Evolutionary conservation across 257 asterid genomes (phyloP).

Genomic region (Eustoma russellianum): DNA sequence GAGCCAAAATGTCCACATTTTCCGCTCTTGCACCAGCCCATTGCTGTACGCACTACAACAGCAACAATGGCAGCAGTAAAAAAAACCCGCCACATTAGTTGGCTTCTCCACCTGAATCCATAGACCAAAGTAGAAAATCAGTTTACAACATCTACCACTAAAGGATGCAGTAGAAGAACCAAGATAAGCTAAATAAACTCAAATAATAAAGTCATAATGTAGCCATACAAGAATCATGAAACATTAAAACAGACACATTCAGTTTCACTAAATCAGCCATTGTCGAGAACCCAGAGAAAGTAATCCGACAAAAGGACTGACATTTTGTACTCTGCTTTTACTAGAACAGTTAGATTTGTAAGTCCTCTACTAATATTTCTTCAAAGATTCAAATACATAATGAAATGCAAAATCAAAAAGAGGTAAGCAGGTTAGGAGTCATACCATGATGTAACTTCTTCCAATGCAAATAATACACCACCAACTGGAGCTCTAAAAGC

Average conservation of each 20-base stretch:
- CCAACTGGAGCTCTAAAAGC: constrained; percentile 99
- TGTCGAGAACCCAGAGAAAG: neutral
- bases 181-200: neutral
- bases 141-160: neutral
- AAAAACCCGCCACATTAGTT: constrained; percentile 99
- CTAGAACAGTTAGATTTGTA: no score
- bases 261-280: neutral
- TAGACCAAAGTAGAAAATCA: constrained; percentile 2
- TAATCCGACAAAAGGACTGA: neutral
- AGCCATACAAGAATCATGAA: neutral
- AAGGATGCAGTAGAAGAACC: neutral
- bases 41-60: constrained; percentile 88
- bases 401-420: no score
- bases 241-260: neutral
- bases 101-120: constrained; percentile 97
- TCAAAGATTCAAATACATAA: neutral
- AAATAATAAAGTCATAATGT: no score
- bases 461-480: constrained; percentile 94
- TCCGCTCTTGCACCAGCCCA: constrained; percentile 98
- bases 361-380: no score
- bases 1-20: constrained; percentile 98
- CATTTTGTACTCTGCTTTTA: neutral
- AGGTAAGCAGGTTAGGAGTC: constrained; percentile 10
- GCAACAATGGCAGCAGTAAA: constrained; percentile 98
- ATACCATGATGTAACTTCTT: constrained; percentile 99